phyloP scores from a whole-genome alignment of 2,329 filamentous ascomycete genomes.

The Graphilbum sp. region DNA sequence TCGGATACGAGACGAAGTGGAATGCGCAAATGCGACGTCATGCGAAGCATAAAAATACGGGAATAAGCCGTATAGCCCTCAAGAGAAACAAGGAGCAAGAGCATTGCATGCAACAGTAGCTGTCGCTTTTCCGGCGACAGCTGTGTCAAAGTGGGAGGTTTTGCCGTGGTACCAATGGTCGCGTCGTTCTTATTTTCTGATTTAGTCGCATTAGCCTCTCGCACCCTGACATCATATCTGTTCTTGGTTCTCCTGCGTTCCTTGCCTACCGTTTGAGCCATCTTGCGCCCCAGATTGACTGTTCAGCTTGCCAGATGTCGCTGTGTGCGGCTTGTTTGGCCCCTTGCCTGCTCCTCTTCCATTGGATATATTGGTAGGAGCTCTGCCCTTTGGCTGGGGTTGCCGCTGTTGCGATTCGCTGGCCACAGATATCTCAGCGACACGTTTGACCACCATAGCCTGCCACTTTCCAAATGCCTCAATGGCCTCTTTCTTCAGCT shows the following conservation, averaged over 20 bases:
- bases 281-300: background rate
- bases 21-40: conserved; percentile 57
- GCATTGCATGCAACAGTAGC: conserved; percentile 53
- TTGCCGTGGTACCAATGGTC: conserved; percentile 22
- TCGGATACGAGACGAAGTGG: conserved; percentile 46
- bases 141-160: conserved; percentile 19
- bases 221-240: too few relatives aligned
- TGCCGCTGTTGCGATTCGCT: conserved; percentile 20
- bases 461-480: conserved; percentile 71
- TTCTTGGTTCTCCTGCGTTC: too few relatives aligned
- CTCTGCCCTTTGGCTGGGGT: conserved; percentile 9
- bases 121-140: conserved; percentile 45
- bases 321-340: background rate
- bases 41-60: conserved; percentile 50
- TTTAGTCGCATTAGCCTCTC: background rate
- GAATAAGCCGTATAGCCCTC: conserved; percentile 65
- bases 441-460: conserved; percentile 47
- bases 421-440: conserved; percentile 48
- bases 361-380: background rate
- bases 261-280: background rate
- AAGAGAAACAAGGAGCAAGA: conserved; percentile 59
- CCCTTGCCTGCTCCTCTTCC: background rate
- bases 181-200: background rate
- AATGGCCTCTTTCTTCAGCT: conserved; percentile 54
- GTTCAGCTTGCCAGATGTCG: background rate